Percentiles rank a stretch among this genome's conserved stretches.
Conservation (phyloP, 805 yeast genomes). For the Cyberlindnera bimundalis region DNA sequence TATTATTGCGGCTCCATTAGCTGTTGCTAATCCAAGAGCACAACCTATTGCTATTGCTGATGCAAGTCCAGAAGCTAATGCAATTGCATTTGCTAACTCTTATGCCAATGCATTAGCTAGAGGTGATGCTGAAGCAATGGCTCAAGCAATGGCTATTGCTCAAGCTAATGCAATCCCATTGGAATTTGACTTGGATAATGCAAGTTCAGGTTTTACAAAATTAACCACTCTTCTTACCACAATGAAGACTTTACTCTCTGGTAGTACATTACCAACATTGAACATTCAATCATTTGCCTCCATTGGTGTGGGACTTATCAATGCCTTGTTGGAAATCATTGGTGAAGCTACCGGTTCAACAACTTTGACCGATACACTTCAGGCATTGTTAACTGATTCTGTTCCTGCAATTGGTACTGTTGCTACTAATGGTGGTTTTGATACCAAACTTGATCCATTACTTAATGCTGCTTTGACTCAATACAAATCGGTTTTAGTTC, state of each 20-base stretch:
- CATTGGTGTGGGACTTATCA: constrained; percentile 4
- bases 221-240: constrained; percentile 5
- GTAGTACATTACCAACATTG: constrained; percentile 7
- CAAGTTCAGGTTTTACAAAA: constrained; percentile 4
- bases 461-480: constrained; percentile 1
- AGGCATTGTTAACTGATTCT: constrained; percentile 2
- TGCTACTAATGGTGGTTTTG: constrained; percentile 2
- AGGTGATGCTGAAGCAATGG: neutral
- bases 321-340: constrained; percentile 5
- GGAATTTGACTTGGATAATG: constrained; percentile 1
- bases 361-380: neutral
- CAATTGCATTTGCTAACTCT: neutral
- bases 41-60: too few relatives aligned
- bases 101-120: neutral
- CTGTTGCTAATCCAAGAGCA: too few relatives aligned
- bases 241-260: neutral
- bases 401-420: constrained; percentile 6
- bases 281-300: constrained; percentile 3
- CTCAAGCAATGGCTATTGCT: constrained; percentile 1
- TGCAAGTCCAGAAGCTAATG: neutral
- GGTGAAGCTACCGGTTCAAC: constrained; percentile 5
- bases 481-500: constrained; percentile 3
- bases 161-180: constrained; percentile 1
- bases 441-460: constrained; percentile 1
- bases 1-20: too few relatives aligned